These are phyloP conservation scores for Acacia pycnantha DNA, from an alignment of 331 rosid species.

Conservation along the genomic window DNA sequence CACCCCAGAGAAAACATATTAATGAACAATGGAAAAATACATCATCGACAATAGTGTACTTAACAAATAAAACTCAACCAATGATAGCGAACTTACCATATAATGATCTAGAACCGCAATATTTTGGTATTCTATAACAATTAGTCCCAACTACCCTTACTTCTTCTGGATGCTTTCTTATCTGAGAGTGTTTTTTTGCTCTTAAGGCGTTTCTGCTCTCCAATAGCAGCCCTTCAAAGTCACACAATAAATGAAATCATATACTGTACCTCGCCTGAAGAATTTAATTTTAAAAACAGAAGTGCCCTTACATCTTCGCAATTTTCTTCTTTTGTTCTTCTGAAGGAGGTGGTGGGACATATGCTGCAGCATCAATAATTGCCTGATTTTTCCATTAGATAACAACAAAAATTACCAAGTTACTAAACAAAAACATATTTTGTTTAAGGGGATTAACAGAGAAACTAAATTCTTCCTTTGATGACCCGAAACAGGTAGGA, in stretches of 20 bases:
- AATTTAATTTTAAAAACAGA: neutral
- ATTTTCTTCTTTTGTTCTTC: conserved; percentile 74
- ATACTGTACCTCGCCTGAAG: neutral
- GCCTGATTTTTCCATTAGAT: conserved; percentile 33
- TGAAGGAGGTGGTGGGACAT: conserved; percentile 76
- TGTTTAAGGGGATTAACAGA: neutral
- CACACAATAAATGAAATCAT: conserved; percentile 6
- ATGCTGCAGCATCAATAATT: conserved; percentile 66
- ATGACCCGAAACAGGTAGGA: conserved; percentile 6
- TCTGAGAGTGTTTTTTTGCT: conserved; percentile 70
- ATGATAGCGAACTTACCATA: conserved; percentile 27
- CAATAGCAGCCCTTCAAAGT: conserved; percentile 56
- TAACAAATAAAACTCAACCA: conserved; percentile 16
- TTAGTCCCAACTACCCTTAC: conserved; percentile 61
- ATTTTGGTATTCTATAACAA: conserved; percentile 15
- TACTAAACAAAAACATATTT: no score
- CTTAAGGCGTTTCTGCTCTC: conserved; percentile 65
- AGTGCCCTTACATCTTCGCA: conserved; percentile 51
- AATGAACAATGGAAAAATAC: neutral
- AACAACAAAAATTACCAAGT: neutral
- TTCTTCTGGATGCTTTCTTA: conserved; percentile 62
- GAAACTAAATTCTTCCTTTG: neutral
- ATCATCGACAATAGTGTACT: neutral
- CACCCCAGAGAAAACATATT: neutral
- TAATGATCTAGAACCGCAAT: conserved; percentile 13